Conservation (phyloP, 2,329 filamentous ascomycete species). For the Sporothrix dimorphospora region DNA sequence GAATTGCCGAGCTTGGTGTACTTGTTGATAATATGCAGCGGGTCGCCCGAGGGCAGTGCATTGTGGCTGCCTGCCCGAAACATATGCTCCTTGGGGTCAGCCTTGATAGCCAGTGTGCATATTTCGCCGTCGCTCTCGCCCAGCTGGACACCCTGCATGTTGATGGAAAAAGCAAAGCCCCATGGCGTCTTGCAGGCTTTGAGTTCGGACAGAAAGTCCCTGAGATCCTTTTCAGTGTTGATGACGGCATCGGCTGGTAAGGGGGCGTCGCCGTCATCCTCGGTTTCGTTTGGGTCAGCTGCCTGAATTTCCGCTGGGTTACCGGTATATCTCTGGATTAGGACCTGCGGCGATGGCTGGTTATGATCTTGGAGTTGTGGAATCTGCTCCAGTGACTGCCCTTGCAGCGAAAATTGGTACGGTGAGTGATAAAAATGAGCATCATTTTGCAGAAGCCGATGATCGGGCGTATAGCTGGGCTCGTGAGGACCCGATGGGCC, state of each 20-base stretch:
- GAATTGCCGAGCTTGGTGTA: neutral
- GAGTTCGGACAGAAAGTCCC: neutral
- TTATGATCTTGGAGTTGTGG: no score
- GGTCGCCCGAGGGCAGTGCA: no score
- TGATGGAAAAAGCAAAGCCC: neutral
- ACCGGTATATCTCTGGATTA: no score
- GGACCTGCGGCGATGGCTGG: no score
- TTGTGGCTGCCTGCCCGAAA: neutral
- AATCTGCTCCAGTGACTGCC: no score
- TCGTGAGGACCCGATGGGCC: no score
- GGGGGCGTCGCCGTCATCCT: neutral
- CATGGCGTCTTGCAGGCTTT: accelerated
- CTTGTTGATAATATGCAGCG: neutral
- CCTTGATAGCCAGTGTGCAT: neutral
- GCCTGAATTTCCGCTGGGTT: no score
- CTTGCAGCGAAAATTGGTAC: no score
- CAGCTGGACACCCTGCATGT: neutral
- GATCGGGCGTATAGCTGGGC: no score
- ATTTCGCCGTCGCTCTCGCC: neutral
- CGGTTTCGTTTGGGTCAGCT: neutral
- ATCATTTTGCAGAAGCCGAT: no score
- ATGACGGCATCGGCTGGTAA: neutral
- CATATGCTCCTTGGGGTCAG: neutral
- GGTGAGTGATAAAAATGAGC: no score
- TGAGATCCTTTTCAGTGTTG: neutral